Conservation (phyloP, 305 asterid genomes). For the Nicotiana rustica region DNA sequence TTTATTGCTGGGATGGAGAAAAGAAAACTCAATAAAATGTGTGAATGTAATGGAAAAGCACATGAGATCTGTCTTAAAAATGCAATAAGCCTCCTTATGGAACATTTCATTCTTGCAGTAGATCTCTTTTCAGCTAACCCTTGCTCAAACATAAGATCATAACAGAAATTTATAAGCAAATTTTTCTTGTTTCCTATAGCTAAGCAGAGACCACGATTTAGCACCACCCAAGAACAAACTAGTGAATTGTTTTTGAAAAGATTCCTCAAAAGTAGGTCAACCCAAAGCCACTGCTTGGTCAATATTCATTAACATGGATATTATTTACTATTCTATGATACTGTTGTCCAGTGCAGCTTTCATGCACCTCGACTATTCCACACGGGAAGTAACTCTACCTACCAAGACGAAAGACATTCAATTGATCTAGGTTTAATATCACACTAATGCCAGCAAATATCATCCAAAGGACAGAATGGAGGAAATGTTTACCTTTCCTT, state of each 20-base stretch:
- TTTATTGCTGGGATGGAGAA: conserved; percentile 32
- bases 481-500: conserved; percentile 56
- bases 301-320: background rate
- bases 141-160: background rate
- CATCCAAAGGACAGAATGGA: background rate
- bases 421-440: background rate
- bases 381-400: background rate
- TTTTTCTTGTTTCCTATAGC: background rate
- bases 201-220: background rate
- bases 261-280: background rate
- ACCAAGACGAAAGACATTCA: background rate
- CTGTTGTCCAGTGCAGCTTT: background rate
- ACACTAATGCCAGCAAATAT: background rate
- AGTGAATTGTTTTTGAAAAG: background rate
- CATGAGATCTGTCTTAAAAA: background rate
- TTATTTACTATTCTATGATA: background rate
- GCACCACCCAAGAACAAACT: conserved; percentile 5
- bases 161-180: background rate
- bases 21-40: background rate
- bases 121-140: background rate
- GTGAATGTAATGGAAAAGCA: conserved; percentile 16
- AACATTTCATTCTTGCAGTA: background rate
- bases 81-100: background rate
- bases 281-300: background rate
- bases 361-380: background rate